Percentiles rank a stretch among this genome's conserved stretches.
phyloP scores from a whole-genome alignment of 2,329 filamentous ascomycete genomes.

The Diaporthe capsici region DNA sequence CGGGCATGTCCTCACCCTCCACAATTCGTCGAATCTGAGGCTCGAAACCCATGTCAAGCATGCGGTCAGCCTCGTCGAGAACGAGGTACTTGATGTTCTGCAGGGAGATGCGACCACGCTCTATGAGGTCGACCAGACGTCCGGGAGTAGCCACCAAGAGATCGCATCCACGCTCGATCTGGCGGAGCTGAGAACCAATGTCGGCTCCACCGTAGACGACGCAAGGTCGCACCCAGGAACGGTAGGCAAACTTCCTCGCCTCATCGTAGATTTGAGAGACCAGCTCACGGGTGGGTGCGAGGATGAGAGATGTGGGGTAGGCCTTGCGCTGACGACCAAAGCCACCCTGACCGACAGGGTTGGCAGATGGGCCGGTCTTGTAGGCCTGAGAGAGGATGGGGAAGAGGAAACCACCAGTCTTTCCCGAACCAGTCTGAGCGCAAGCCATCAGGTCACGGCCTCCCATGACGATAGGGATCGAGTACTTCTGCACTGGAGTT shows the following conservation, averaged over 20 bases:
- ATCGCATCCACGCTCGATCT: conserved; percentile 98
- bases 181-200: conserved; percentile 96
- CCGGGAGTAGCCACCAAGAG: conserved; percentile 96
- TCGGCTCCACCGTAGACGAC: conserved; percentile 99
- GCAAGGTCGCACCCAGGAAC: conserved; percentile 98
- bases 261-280: conserved; percentile 99
- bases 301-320: conserved; percentile 94
- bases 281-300: conserved; percentile 97
- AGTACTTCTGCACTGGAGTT: conserved; percentile 99
- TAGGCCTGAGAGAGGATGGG: conserved; percentile 99
- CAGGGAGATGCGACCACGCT: conserved; percentile 97
- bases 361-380: conserved; percentile 83
- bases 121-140: conserved; percentile 97
- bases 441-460: conserved; percentile 99
- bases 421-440: conserved; percentile 99
- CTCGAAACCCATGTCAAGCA: conserved; percentile 99
- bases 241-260: conserved; percentile 97
- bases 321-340: conserved; percentile 97
- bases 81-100: conserved; percentile 99
- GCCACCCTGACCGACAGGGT: conserved; percentile 70
- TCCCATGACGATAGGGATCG: conserved; percentile 97
- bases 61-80: conserved; percentile 98
- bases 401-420: conserved; percentile 99
- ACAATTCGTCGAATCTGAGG: conserved; percentile 99
- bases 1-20: conserved; percentile 97